Percentiles rank a stretch among this genome's conserved stretches.
These are phyloP conservation scores for Danielia reshetovae DNA, from an alignment of 805 yeast species.

Conservation along the genomic window DNA sequence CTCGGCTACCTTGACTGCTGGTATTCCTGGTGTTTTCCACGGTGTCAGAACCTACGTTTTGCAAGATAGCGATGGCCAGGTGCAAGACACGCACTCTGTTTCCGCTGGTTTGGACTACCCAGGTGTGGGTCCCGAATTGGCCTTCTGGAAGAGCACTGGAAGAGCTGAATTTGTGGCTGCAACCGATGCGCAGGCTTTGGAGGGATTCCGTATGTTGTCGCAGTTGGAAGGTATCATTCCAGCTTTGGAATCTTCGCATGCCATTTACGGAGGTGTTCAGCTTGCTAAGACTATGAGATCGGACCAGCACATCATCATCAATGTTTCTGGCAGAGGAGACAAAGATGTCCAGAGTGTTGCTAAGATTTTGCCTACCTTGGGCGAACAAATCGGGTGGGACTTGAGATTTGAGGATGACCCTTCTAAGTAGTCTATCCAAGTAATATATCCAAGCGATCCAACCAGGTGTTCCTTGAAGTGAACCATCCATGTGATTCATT, in stretches of 20 bases:
- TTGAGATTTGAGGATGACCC: conserved; percentile 71
- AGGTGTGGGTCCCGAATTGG: conserved; percentile 98
- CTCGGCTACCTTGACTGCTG: conserved; percentile 93
- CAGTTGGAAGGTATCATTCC: conserved; percentile 98
- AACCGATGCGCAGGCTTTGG: conserved; percentile 90
- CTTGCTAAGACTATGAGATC: conserved; percentile 76
- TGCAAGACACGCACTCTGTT: conserved; percentile 95
- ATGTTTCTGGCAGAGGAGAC: conserved; percentile 97
- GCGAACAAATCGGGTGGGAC: conserved; percentile 94
- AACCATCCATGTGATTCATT: no score
- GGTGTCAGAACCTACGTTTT: conserved; percentile 94
- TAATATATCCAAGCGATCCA: no score
- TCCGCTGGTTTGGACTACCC: conserved; percentile 99
- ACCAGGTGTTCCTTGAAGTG: no score
- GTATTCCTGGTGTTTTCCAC: conserved; percentile 96
- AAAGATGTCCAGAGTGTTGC: conserved; percentile 98
- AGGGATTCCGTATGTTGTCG: conserved; percentile 83
- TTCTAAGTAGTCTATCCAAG: conserved; percentile 25
- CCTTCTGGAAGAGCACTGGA: conserved; percentile 91
- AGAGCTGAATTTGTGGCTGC: conserved; percentile 90
- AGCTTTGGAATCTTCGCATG: conserved; percentile 96
- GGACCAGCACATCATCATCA: conserved; percentile 80
- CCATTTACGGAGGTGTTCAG: conserved; percentile 85
- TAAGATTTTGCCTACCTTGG: conserved; percentile 82
- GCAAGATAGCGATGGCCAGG: conserved; percentile 91